phyloP scores from a whole-genome alignment of 202 grass and related monocot genomes.

The Musa balbisiana region DNA sequence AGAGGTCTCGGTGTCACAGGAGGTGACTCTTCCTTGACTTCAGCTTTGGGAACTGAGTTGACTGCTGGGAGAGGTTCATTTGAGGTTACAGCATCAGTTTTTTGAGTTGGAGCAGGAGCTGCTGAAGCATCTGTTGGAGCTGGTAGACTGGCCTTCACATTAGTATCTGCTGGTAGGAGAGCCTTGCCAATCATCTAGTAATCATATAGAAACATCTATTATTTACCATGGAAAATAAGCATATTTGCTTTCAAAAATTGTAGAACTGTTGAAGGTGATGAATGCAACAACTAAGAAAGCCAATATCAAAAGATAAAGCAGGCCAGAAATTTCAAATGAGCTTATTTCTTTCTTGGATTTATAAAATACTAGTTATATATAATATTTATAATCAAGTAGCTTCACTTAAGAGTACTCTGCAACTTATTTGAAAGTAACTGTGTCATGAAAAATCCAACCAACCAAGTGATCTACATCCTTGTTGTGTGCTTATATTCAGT shows the following conservation, averaged over 20 bases:
- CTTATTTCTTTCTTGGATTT: neutral
- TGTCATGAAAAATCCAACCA: no score
- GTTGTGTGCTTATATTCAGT: no score
- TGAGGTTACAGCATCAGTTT: constrained; percentile 11
- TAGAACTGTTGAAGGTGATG: neutral
- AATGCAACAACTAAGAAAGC: neutral
- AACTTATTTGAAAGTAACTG: no score
- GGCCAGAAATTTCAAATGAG: neutral
- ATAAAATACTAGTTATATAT: neutral
- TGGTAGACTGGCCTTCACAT: constrained; percentile 46
- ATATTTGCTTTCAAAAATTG: neutral
- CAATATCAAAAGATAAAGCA: neutral
- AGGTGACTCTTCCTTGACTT: constrained; percentile 32
- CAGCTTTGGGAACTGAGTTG: constrained; percentile 38
- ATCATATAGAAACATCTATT: constrained; percentile 12
- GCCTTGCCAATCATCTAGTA: constrained; percentile 82
- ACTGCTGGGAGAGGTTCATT: constrained; percentile 27
- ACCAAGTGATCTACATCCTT: no score
- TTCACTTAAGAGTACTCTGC: no score
- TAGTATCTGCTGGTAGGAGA: constrained; percentile 49
- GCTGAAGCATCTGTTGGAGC: constrained; percentile 30
- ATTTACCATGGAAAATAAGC: neutral
- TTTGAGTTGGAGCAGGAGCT: constrained; percentile 19
- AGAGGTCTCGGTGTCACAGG: constrained; percentile 39
- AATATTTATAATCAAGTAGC: neutral